Base-by-base conservation (phyloP, 345 rosid species). In the Brassica juncea region DNA sequence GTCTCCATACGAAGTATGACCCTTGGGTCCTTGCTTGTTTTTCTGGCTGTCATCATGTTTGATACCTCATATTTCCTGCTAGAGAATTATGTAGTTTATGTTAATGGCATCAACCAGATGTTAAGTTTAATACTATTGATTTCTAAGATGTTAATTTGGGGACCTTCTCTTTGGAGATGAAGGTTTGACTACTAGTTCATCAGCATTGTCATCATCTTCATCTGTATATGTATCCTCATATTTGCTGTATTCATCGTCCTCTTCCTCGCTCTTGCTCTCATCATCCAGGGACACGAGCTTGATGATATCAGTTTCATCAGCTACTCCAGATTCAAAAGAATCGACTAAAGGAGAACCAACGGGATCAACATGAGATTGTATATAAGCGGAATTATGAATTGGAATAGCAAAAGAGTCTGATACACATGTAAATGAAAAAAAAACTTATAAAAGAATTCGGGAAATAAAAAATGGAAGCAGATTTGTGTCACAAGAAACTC, bases 151-250 rank as follows among this genome's bases (percentile, higher is more conserved):
- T 8, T 76, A 68, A 58, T 3, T 23, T 71, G 37, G 3, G 49
- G 0, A 72, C 73, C 69, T 78, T 72, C 61, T 78, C 54, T 78
- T 78, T 42, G 25, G 25, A 23, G 25, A 23, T 23, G 25, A 23
- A 23, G 25, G 25, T 23, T 23, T 23, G 25, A 23, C 31, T 5
- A 58, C 68, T 59, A 12, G 1, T 4, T 44, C 6, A 55, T 16
- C 63, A 55, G 2, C 47, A 39, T 3, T 39, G 27, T 37, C 8
- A 10, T 30, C 32, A 0, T 55, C 74, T 0, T 54, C 16, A 0
- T 55, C 16, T 8, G 8, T 6, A 34, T 3, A 27, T 34, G 6
- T 6, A 5, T 16, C 63, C 6, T 16, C 62, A 10, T 70, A 16
- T 5, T 15, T 15, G 0, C 9, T 27, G 0, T 21, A n/a, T 0